Evolutionary conservation across 306 rosid species (phyloP), one percentile per base, ranked within the genome.

Genomic region (Castanea sativa): DNA sequence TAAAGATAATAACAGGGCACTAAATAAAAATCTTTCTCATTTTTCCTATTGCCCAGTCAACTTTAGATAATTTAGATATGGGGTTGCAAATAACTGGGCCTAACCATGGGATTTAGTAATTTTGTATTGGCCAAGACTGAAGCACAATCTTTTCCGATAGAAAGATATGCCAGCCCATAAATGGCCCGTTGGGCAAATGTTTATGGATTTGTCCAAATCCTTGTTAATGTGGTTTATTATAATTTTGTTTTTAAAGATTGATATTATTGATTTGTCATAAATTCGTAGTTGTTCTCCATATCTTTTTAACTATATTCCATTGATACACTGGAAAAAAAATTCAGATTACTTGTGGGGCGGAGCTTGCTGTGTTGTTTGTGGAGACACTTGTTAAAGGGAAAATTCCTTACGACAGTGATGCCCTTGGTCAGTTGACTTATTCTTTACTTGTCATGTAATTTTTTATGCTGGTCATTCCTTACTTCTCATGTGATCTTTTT

Each of bases 321-420:
- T 84, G 33, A 76, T 30, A 57, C 14, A 56, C 19, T 53, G 25
- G 53, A 7, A 49, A 81, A 74, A 76, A n/a, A n/a, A 76, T 67
- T 59, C 88, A 96, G 99, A 89, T 96, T 84, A 93, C 93, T 27
- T 96, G 99, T 80, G 99, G 99, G 75, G 92, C 96, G 68, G 99
- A 96, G 83, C 92, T 96, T 81, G 96, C 99, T 85, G 86, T 89
- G 56, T 79, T 93, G 77, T 96, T 86, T 81, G 99, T 96, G 79
- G 99, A 93, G 75, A 90, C 89, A 58, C 91, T 96, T 75, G 89
- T 84, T 63, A 96, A 96, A 85, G 98, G 94, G 65, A 89, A 85
- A 82, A 61, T 90, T 79, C 92, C 93, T 80, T 96, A 81, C 75
- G 81, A 83, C 20, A 84, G 84, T 41, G 89, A 89, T 86, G 83